Evolutionary conservation across 495 filamentous ascomycete species (phyloP).

Genomic region (Penicillium macrosclerotiorum): DNA sequence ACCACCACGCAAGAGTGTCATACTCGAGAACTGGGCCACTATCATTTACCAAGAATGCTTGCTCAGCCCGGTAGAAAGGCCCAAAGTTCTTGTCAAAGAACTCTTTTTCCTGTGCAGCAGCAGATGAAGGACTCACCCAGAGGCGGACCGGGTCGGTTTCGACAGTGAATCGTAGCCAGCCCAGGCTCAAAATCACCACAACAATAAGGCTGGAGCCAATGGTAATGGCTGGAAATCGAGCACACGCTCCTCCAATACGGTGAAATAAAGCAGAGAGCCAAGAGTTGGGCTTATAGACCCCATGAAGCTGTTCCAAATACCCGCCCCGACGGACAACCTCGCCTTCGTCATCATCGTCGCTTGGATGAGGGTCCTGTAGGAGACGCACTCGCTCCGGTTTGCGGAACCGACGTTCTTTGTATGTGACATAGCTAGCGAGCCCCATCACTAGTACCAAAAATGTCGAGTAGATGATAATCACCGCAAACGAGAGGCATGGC

Average conservation of each 20-base stretch:
- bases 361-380: constrained; percentile 77
- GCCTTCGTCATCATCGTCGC: constrained; percentile 83
- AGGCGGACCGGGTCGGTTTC: constrained; percentile 87
- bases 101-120: constrained; percentile 85
- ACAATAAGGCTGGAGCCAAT: constrained; percentile 68
- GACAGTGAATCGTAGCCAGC: constrained; percentile 81
- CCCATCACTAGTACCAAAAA: constrained; percentile 66
- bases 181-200: constrained; percentile 73
- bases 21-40: constrained; percentile 79
- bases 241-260: constrained; percentile 76
- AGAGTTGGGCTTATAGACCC: constrained; percentile 74
- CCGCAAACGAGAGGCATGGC: constrained; percentile 87
- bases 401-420: constrained; percentile 64
- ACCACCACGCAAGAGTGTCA: constrained; percentile 90
- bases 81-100: constrained; percentile 97
- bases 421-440: constrained; percentile 70
- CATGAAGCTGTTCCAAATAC: constrained; percentile 64
- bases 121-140: constrained; percentile 93
- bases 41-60: constrained; percentile 88
- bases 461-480: constrained; percentile 80
- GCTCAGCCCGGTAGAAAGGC: constrained; percentile 91
- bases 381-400: constrained; percentile 78
- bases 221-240: constrained; percentile 79
- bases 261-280: constrained; percentile 76
- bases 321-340: constrained; percentile 71